A percentile compares a stretch with the other conserved stretches of the same genome.
phyloP scores from a whole-genome alignment of 805 yeast species.

The Cyberlindnera petersonii region DNA sequence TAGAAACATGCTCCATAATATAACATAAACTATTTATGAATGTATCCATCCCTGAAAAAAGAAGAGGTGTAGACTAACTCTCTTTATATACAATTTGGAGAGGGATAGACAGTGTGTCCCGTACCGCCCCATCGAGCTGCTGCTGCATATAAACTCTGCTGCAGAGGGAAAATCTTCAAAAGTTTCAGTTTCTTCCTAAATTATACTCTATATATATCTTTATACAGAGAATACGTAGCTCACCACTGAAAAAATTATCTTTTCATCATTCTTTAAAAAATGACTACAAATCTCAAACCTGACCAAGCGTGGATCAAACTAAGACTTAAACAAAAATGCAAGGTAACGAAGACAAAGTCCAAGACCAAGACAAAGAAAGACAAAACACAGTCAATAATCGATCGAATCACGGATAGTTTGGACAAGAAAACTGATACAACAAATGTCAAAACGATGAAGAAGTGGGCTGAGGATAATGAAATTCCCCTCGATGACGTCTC shows the following conservation, averaged over 20 bases:
- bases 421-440: constrained; percentile 13
- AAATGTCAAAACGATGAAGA: constrained; percentile 6
- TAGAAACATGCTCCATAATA: too few species aligned
- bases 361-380: constrained; percentile 5
- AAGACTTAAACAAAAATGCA: constrained; percentile 16
- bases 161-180: too few species aligned
- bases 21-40: neutral
- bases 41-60: too few species aligned
- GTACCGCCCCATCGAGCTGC: too few species aligned
- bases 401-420: constrained; percentile 14
- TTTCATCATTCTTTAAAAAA: too few species aligned
- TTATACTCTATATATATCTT: too few species aligned
- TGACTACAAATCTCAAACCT: constrained; percentile 14
- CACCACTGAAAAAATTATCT: too few species aligned
- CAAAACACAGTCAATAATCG: constrained; percentile 17
- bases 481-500: constrained; percentile 24
- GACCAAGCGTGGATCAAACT: constrained; percentile 23
- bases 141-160: too few species aligned
- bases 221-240: too few species aligned
- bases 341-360: constrained; percentile 5
- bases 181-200: too few species aligned
- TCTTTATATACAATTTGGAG: neutral
- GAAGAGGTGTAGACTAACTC: too few species aligned
- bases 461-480: constrained; percentile 29
- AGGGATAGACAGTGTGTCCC: too few species aligned